Conservation (phyloP, 1,139 yeast genomes). For the Candida glucosophila region DNA sequence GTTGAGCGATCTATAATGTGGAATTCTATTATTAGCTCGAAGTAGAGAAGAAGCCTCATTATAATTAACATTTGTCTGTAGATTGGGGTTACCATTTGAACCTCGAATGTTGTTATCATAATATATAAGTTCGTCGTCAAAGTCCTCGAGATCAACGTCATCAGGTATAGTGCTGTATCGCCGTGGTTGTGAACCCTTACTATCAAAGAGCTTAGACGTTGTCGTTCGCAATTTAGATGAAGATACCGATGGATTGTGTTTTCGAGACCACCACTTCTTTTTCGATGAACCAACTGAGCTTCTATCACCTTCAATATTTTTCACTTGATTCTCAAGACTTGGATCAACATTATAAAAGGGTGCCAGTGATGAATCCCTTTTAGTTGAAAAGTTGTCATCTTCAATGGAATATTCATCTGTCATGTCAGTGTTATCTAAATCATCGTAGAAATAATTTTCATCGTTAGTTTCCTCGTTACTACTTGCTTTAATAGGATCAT, state of each 20-base stretch:
- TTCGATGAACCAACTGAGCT: constrained; percentile 9
- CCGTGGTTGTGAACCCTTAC: constrained; percentile 63
- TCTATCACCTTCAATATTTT: background rate
- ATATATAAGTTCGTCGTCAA: constrained; percentile 47
- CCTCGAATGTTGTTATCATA: constrained; percentile 37
- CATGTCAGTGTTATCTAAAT: constrained; percentile 20
- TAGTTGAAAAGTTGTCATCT: constrained; percentile 13
- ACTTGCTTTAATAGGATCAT: too few species aligned
- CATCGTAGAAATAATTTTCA: constrained; percentile 22
- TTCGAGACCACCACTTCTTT: constrained; percentile 21
- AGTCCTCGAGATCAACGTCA: constrained; percentile 59
- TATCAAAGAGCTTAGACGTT: constrained; percentile 63
- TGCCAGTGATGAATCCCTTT: constrained; percentile 3
- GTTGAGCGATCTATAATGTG: constrained; percentile 37
- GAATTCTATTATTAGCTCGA: constrained; percentile 23
- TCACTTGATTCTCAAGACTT: too few species aligned
- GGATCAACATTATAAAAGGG: too few species aligned
- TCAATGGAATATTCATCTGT: constrained; percentile 28
- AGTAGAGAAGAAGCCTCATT: constrained; percentile 28
- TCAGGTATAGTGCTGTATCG: constrained; percentile 67
- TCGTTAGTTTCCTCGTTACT: constrained; percentile 7
- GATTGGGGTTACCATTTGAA: constrained; percentile 31
- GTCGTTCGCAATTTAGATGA: constrained; percentile 50
- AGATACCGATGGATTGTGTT: constrained; percentile 9
- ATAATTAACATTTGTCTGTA: constrained; percentile 10